These are phyloP conservation scores for Naegleria lovaniensis DNA, from an alignment of 208 protist genomes.

Conservation along the genomic window DNA sequence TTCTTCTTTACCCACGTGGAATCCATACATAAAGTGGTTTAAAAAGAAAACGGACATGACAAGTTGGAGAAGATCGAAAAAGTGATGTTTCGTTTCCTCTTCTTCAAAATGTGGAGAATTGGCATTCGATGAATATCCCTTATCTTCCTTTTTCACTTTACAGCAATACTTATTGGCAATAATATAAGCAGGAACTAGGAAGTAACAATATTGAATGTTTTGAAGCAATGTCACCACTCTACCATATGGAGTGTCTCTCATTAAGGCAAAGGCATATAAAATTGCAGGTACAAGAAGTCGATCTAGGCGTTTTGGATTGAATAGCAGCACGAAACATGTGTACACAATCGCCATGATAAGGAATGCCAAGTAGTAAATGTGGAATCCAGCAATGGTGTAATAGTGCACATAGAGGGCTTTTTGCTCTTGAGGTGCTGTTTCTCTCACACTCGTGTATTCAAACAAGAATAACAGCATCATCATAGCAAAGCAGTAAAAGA, in stretches of 20 bases:
- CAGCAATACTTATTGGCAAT: background rate
- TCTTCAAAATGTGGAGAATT: background rate
- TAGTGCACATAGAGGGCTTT: background rate
- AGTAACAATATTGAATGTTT: background rate
- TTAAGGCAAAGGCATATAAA: conserved; percentile 17
- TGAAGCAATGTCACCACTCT: background rate
- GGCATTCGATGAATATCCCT: background rate
- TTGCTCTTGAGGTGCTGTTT: background rate
- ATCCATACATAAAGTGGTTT: background rate
- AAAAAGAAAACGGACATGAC: background rate
- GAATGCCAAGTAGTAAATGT: background rate
- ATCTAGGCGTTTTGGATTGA: background rate
- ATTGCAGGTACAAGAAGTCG: background rate
- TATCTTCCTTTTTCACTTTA: background rate
- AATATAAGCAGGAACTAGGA: background rate
- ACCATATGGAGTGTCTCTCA: conserved; percentile 5
- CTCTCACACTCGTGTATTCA: background rate
- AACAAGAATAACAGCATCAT: background rate
- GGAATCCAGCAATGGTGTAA: conserved; percentile 12
- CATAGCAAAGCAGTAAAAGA: background rate
- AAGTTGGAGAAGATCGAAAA: background rate
- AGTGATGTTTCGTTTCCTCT: background rate
- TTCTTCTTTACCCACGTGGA: background rate
- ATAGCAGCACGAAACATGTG: background rate
- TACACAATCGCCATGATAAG: background rate